A percentile compares a stretch with the other conserved stretches of the same genome.
phyloP scores from a whole-genome alignment of 73 alveolate species.

The Tetrahymena elliotti region DNA sequence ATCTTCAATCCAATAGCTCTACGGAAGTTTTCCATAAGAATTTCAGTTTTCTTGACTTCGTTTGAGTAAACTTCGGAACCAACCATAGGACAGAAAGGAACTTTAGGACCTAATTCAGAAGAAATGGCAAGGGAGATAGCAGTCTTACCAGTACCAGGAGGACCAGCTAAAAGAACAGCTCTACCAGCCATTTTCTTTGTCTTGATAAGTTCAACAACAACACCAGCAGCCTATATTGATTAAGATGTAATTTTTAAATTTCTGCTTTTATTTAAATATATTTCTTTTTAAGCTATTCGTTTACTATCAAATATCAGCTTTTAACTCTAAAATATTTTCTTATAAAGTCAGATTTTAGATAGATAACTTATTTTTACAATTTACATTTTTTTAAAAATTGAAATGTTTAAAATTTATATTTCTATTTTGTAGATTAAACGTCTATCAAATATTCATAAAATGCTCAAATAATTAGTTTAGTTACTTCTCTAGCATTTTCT shows the following conservation, averaged over 20 bases:
- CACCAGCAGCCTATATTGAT: slow-evolving; percentile 94
- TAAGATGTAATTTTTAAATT: background rate
- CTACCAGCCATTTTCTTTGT: slow-evolving; percentile 99
- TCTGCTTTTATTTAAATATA: too few species aligned
- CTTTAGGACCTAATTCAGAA: slow-evolving; percentile 99
- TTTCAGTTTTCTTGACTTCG: slow-evolving; percentile 99
- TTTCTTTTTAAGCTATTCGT: background rate
- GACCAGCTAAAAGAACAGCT: slow-evolving; percentile 97
- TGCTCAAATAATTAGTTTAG: background rate
- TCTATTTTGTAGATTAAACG: background rate
- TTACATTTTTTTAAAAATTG: background rate
- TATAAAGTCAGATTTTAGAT: background rate
- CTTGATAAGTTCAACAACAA: slow-evolving; percentile 97
- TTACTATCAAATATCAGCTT: background rate
- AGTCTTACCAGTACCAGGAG: slow-evolving; percentile 99
- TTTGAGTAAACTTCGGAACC: slow-evolving; percentile 99
- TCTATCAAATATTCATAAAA: background rate
- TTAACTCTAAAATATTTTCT: too few species aligned
- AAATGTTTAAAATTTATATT: too few species aligned
- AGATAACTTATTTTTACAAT: too few species aligned
- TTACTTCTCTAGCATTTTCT: slow-evolving; percentile 85
- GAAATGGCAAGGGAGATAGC: slow-evolving; percentile 98
- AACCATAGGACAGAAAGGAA: slow-evolving; percentile 99
- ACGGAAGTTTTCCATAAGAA: slow-evolving; percentile 99
- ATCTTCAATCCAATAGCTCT: slow-evolving; percentile 98